Conservation (phyloP, 139 green algal genomes). For the Cymbomonas tetramitiformis region DNA sequence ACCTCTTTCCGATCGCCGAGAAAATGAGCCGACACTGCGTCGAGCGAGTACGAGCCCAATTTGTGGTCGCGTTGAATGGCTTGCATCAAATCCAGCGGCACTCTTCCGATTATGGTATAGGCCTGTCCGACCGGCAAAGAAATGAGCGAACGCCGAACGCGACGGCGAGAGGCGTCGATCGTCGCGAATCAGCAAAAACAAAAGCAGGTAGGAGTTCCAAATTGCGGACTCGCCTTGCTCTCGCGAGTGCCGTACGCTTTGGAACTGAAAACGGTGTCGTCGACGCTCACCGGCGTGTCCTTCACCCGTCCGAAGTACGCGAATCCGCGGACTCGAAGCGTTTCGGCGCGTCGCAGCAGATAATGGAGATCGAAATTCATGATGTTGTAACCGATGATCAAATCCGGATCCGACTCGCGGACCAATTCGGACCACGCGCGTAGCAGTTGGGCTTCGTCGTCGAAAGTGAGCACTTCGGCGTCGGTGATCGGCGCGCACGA, state of each 20-base stretch:
- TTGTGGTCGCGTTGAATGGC: slow-evolving; percentile 96
- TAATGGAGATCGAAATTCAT: slow-evolving; percentile 97
- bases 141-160: too few species aligned
- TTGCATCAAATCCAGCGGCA: slow-evolving; percentile 87
- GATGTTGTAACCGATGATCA: slow-evolving; percentile 96
- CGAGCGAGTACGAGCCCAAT: slow-evolving; percentile 82
- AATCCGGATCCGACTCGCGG: slow-evolving; percentile 58
- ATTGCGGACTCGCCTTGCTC: slow-evolving; percentile 97
- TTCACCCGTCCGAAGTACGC: slow-evolving; percentile 69
- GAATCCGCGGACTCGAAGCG: slow-evolving; percentile 62
- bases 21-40: slow-evolving; percentile 89
- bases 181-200: too few species aligned
- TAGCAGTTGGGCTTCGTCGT: slow-evolving; percentile 65
- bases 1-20: slow-evolving; percentile 94
- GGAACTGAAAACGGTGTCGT: slow-evolving; percentile 66
- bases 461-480: slow-evolving; percentile 69
- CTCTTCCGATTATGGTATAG: slow-evolving; percentile 84
- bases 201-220: too few species aligned
- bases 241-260: slow-evolving; percentile 87
- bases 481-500: slow-evolving; percentile 79
- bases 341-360: slow-evolving; percentile 71
- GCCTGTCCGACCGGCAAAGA: too few species aligned
- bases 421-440: slow-evolving; percentile 54
- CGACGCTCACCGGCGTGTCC: slow-evolving; percentile 47
- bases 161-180: too few species aligned